Percentiles rank a stretch among this genome's conserved stretches.
Conservation (phyloP, 2,329 filamentous ascomycete genomes). For the Fusarium redolens region DNA sequence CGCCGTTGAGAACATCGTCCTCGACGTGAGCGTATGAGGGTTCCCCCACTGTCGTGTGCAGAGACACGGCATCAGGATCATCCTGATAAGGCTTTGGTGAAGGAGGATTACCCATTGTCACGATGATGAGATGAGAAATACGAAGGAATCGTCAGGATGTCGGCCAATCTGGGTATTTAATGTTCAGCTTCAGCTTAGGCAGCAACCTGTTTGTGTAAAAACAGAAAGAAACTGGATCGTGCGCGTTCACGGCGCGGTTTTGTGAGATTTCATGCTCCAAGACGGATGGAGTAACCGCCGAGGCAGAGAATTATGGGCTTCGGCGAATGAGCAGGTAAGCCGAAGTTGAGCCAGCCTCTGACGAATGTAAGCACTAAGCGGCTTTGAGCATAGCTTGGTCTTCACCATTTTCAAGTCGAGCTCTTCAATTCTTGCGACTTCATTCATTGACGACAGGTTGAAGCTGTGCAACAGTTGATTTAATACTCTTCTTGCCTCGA, state of each 20-base stretch:
- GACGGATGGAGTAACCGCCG: constrained; percentile 3
- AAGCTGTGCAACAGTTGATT: no score
- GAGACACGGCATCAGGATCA: constrained; percentile 36
- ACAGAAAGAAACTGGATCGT: not conserved
- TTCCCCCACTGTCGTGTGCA: constrained; percentile 33
- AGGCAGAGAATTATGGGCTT: not conserved
- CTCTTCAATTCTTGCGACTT: no score
- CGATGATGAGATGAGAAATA: fast-evolving
- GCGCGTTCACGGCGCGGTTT: not conserved
- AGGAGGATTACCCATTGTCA: constrained; percentile 11
- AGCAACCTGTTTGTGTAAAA: not conserved
- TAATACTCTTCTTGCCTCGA: no score
- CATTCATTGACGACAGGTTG: no score
- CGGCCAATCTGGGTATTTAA: not conserved
- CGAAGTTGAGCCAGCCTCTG: not conserved
- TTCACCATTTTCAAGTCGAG: no score
- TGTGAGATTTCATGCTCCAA: not conserved
- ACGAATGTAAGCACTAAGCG: not conserved
- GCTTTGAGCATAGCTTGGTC: not conserved
- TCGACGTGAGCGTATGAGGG: not conserved
- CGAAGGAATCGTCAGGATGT: fast-evolving
- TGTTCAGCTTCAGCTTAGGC: not conserved
- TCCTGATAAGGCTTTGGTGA: constrained; percentile 11
- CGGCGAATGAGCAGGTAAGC: no score
- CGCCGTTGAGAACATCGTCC: constrained; percentile 7